These are phyloP conservation scores for Themeda triandra DNA, from an alignment of 176 grass and related monocot genomes.

Conservation along the genomic window DNA sequence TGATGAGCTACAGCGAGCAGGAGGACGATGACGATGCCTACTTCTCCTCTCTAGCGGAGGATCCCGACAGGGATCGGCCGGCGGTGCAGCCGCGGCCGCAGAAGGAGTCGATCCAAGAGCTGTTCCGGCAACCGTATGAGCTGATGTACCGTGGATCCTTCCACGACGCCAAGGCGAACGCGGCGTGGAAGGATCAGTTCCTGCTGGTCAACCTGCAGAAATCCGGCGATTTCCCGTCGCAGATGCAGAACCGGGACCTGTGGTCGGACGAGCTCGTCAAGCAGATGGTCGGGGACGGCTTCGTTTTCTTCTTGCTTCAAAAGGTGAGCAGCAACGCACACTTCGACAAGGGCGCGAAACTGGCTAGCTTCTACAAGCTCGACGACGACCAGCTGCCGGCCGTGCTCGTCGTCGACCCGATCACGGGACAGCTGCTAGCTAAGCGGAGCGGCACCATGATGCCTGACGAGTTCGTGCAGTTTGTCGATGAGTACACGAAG, in stretches of 20 bases:
- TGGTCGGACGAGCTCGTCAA: conserved; percentile 16
- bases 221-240: neutral
- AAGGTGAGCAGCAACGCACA: accelerated
- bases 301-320: conserved; percentile 2
- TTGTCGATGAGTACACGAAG: neutral
- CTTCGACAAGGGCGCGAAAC: neutral
- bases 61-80: neutral
- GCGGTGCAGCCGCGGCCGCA: neutral
- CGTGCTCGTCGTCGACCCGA: conserved; percentile 36
- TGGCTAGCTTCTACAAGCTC: conserved; percentile 32
- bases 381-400: neutral
- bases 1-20: neutral
- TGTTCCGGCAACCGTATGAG: neutral
- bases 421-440: conserved; percentile 34
- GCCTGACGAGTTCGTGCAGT: conserved; percentile 3
- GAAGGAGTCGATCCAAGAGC: neutral
- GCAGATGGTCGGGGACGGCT: neutral
- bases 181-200: neutral
- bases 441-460: conserved; percentile 11
- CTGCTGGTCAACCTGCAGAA: conserved; percentile 29
- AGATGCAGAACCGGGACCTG: conserved; percentile 32
- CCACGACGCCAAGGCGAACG: conserved; percentile 23
- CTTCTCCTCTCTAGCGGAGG: neutral
- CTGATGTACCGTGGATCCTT: neutral
- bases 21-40: neutral